Evolutionary conservation across 176 grass and related monocot species (phyloP), one percentile per base, ranked within the genome.

Genomic region (Poa pratensis): DNA sequence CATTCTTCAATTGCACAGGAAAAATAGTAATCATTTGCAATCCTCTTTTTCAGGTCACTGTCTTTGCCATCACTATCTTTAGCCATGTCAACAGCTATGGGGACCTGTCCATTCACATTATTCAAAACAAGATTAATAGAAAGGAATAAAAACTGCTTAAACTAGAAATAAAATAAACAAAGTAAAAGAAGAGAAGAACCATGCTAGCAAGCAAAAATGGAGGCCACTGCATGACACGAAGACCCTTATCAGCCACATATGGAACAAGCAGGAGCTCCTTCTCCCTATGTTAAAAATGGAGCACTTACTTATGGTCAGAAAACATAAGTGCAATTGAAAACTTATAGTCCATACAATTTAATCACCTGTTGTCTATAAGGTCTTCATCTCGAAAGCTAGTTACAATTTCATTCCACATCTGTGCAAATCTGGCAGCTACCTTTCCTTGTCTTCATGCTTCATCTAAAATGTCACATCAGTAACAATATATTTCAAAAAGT

Each of bases 81-180:
- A 68, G 95, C 95, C 93, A 98, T 98, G 83, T 98, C 90, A 82
- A 98, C 82, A 58, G 95, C 95, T 95, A 98, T 94, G 4, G 95
- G 95, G 42, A 98, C 80, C 95, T 98, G 82, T 24, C 16, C 9
- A 90, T 78, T 87, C 37, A 83, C 55, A 72, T 35, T 69, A 52
- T 85, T 75, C 13, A 82, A 27, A 82, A 81, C 9, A 89, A 66
- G 18, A 79, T 26, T 55, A 88, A 63, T 64, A 80, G 52, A 68
- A 39, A 6, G 30, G 7, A 79, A 66, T 48, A 37, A 80, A 80
- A 39, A 35, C 64, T 57, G 55, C 15, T n/a, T 66, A 54, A 45
- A 83, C 35, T 75, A 75, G 24, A 74, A 90, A 79, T 3, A 28
- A 53, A 87, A 72, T 12, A 83, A 83, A 81, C 16, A 60, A 66